phyloP scores from a whole-genome alignment of 371 early-diverging fungal species.

The Mortierella sp. region DNA sequence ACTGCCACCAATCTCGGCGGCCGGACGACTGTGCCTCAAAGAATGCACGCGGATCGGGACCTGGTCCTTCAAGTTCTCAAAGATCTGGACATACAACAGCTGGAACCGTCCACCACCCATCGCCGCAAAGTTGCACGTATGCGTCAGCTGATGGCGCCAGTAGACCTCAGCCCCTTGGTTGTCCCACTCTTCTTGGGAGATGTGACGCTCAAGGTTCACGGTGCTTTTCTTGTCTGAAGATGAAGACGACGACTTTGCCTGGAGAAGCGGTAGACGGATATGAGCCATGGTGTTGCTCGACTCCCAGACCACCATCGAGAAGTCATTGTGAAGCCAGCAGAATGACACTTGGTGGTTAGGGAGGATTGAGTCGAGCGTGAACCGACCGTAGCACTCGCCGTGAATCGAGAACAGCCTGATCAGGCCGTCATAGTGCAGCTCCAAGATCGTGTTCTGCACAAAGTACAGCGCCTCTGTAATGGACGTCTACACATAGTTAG shows the following conservation, averaged over 20 bases:
- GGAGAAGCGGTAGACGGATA: conserved; percentile 46
- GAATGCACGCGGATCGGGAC: conserved; percentile 55
- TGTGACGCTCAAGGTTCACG: conserved; percentile 26
- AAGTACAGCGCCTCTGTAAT: conserved; percentile 51
- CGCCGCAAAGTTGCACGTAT: conserved; percentile 56
- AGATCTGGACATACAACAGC: conserved; percentile 62
- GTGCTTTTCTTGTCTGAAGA: too few species aligned
- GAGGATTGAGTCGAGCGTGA: conserved; percentile 53
- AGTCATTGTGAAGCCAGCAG: conserved; percentile 57
- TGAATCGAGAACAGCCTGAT: conserved; percentile 51
- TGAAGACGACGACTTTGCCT: conserved; percentile 5
- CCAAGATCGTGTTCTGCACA: conserved; percentile 49
- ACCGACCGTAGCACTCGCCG: conserved; percentile 52
- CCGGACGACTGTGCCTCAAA: conserved; percentile 20
- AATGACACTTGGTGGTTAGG: conserved; percentile 53
- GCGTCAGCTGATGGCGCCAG: conserved; percentile 54
- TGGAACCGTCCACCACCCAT: conserved; percentile 78
- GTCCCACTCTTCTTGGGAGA: conserved; percentile 55
- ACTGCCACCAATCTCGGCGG: background rate
- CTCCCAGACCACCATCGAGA: conserved; percentile 57
- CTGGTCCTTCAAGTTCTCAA: conserved; percentile 53
- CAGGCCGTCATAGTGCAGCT: conserved; percentile 50
- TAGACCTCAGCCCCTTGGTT: conserved; percentile 51
- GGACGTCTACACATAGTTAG: conserved; percentile 20
- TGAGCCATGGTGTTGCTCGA: conserved; percentile 57